Evolutionary conservation across 306 rosid genomes (phyloP).

Genomic region (Gillenia trifoliata): DNA sequence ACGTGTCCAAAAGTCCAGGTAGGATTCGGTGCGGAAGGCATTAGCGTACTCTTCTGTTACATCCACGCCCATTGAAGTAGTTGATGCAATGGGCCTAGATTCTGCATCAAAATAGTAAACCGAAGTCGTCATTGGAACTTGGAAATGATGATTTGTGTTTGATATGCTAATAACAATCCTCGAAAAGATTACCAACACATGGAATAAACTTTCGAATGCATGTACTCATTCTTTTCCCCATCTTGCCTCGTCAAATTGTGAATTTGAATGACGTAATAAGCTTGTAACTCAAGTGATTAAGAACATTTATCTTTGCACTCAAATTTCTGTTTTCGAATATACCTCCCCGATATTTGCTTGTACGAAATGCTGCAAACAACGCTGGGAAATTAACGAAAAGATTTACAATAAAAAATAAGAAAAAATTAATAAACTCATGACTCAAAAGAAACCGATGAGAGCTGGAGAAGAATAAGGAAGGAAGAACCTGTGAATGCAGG

Average conservation of each 20-base stretch:
- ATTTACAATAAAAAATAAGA: too few relatives aligned
- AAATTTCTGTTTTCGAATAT: too few relatives aligned
- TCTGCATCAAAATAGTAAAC: conserved; percentile 13
- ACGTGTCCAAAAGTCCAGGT: conserved; percentile 73
- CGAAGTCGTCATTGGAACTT: neutral
- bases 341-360: neutral
- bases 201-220: conserved; percentile 35
- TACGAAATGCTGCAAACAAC: neutral
- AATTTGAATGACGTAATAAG: neutral
- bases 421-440: neutral
- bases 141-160: too few relatives aligned
- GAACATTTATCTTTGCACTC: neutral
- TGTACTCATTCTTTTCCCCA: conserved; percentile 37
- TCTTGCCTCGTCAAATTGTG: neutral
- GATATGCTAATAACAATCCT: too few relatives aligned
- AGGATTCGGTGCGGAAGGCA: conserved; percentile 80
- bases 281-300: neutral
- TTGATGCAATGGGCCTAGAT: conserved; percentile 2
- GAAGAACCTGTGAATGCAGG: neutral
- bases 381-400: neutral
- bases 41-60: conserved; percentile 71
- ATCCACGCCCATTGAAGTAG: conserved; percentile 25
- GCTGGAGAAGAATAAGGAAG: neutral
- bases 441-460: neutral
- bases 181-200: conserved; percentile 24